Evolutionary conservation across 495 filamentous ascomycete genomes (phyloP).

Genomic region (Rhizodiscina lignyota): DNA sequence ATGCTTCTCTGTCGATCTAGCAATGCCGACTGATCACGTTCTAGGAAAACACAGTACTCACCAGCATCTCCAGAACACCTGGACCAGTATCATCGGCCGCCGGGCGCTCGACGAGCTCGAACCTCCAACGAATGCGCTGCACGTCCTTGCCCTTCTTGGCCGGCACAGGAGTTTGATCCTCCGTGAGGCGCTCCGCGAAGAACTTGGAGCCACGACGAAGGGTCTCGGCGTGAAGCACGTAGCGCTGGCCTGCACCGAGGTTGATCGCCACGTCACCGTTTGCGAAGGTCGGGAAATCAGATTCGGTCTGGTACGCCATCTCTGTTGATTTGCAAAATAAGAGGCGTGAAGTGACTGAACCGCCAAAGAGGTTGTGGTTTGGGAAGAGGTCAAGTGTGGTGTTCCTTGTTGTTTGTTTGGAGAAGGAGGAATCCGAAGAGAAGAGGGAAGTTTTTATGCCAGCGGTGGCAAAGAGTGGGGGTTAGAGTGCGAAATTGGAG

Average conservation of each 20-base stretch:
- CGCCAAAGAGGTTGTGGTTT: too few relatives aligned
- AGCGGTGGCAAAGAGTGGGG: too few relatives aligned
- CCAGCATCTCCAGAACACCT: constrained; percentile 8
- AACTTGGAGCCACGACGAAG: constrained; percentile 8
- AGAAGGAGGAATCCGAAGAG: too few relatives aligned
- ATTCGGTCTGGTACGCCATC: too few relatives aligned
- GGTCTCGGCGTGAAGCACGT: constrained; percentile 11
- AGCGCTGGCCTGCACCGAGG: constrained; percentile 10
- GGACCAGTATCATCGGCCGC: constrained; percentile 2
- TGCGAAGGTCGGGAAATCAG: too few relatives aligned
- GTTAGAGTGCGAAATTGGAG: too few relatives aligned
- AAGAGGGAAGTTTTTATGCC: too few relatives aligned
- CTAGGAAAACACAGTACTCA: constrained; percentile 3
- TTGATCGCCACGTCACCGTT: constrained; percentile 17
- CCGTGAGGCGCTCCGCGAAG: constrained; percentile 7
- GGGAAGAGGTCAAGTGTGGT: too few relatives aligned
- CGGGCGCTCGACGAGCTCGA: constrained; percentile 7
- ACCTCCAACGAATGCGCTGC: constrained; percentile 12
- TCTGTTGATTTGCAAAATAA: too few relatives aligned
- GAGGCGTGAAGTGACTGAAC: too few relatives aligned
- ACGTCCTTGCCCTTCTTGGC: constrained; percentile 3
- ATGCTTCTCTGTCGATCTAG: background rate
- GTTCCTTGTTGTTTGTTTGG: too few relatives aligned
- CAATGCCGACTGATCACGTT: background rate
- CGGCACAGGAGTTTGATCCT: constrained; percentile 5